These are phyloP conservation scores for Beauveria australis DNA, from an alignment of 2,329 filamentous ascomycete species.

Conservation along the genomic window DNA sequence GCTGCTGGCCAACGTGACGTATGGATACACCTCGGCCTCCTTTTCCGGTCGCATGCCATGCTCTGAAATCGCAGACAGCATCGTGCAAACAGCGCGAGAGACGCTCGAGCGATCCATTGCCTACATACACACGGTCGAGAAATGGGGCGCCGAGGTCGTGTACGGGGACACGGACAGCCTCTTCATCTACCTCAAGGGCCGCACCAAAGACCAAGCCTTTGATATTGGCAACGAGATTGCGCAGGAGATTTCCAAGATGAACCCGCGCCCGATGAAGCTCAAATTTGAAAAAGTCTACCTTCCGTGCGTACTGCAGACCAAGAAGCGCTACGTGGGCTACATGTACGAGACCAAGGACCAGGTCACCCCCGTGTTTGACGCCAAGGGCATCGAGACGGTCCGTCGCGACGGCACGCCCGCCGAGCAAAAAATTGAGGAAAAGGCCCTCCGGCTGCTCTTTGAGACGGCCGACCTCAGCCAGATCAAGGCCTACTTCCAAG, in stretches of 20 bases:
- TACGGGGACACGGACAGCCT: constrained; percentile 97
- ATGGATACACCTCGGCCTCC: constrained; percentile 93
- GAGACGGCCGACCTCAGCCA: constrained; percentile 80
- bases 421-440: constrained; percentile 95
- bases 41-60: constrained; percentile 98
- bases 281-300: constrained; percentile 99
- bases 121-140: constrained; percentile 76
- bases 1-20: constrained; percentile 96
- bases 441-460: constrained; percentile 80
- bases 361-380: constrained; percentile 79
- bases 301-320: constrained; percentile 86
- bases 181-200: constrained; percentile 82
- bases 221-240: constrained; percentile 89
- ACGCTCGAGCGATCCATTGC: constrained; percentile 91
- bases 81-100: constrained; percentile 91
- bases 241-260: constrained; percentile 76
- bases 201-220: constrained; percentile 83
- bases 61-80: constrained; percentile 94
- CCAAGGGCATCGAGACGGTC: constrained; percentile 97
- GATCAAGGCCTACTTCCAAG: constrained; percentile 84
- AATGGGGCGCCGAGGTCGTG: constrained; percentile 92
- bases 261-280: constrained; percentile 85
- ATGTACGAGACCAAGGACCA: constrained; percentile 82
- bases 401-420: constrained; percentile 89
- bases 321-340: constrained; percentile 97